Base-by-base conservation (phyloP, 768 basidiomycete species). In the Suillus subluteus region DNA sequence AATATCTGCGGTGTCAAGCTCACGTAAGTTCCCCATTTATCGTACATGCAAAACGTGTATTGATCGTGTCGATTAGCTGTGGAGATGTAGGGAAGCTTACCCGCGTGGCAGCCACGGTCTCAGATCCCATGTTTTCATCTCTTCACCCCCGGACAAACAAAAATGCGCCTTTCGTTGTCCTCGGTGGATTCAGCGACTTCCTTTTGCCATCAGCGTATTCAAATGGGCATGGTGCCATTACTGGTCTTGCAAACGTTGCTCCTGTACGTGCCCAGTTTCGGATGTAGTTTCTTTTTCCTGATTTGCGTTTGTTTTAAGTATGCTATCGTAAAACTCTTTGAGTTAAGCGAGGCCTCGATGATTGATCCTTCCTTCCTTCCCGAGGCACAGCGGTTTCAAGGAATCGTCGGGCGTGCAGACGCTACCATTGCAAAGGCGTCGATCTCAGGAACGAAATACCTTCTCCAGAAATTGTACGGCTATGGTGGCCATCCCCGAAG, bases 11-110 rank as follows among this genome's bases (percentile, higher is more conserved):
- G 95, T 26, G 89, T 96, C 68, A 98, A 98, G 79, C 86, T 97
- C 66, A 97, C 95, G 88, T 92, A 78, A 54, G 91, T 84, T 41
- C 8, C 59, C 55, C 18, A 5, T 61, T 3, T 21, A 61, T 61
- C 30, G 38, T 40, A 15, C n/a, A 18, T 38, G 40, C 9, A n/a
- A 37, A 44, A 32, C 56, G 52, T 11, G 30, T 41, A 35, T 58
- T 74, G 18, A 70, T 68, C 65, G 61, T 30, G 67, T 21, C 48
- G 32, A 67, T 61, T 70, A 94, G 92, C 52, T 97, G 96, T 73
- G 95, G 92, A 37, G 94, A 92, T 73, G 93, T 98, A 68, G 96
- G 95, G 59, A 96, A 96, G 79, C 83, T 96, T 71, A 92, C 93
- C 37, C 86, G 95, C 71, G 91, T 96, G 69, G 88, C 90, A 59